Evolutionary conservation across 345 rosid genomes (phyloP).

Genomic region (Eucalyptus shirleyi): DNA sequence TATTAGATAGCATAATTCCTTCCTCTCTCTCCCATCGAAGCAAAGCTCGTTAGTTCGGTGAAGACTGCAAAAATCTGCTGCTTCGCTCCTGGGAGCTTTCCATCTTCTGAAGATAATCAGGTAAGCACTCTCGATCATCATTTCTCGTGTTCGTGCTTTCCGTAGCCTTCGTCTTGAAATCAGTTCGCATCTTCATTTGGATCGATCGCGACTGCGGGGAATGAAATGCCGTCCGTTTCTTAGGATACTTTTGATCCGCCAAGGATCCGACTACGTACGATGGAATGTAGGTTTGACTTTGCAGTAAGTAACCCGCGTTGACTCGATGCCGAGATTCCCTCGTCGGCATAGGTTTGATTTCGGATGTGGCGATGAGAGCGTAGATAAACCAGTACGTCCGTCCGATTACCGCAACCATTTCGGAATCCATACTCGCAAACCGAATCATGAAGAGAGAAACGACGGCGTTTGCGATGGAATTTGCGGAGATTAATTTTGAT

Average conservation of each 20-base stretch:
- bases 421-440: neutral
- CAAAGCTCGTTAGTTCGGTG: neutral
- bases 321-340: neutral
- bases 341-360: neutral
- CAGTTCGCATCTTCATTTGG: neutral
- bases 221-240: neutral
- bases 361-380: neutral
- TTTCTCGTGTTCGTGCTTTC: neutral
- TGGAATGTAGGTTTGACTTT: neutral
- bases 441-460: neutral
- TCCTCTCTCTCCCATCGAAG: neutral
- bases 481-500: conserved; percentile 52
- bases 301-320: neutral
- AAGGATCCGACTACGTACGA: neutral
- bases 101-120: neutral
- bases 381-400: neutral
- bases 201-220: neutral
- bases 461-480: conserved; percentile 50
- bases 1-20: neutral
- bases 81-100: neutral
- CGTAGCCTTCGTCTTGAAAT: neutral
- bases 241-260: neutral
- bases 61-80: neutral
- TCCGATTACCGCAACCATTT: neutral
- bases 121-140: neutral